Base-by-base conservation (phyloP, 257 asterid species). In the Nicotiana benthamiana region DNA sequence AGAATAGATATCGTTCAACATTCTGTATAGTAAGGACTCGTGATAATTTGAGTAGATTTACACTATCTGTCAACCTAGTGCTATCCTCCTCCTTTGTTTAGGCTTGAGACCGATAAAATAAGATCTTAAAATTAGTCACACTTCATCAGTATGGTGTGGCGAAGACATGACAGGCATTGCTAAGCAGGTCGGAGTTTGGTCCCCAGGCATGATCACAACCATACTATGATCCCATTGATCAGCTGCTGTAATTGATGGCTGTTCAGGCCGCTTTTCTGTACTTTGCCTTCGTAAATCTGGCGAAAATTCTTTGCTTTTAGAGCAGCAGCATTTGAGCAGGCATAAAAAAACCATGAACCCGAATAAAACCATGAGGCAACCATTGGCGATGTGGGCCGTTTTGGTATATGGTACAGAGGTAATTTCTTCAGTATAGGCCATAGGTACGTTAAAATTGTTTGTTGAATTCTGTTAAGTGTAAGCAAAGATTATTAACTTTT, bases 121-220 rank as follows among this genome's bases (percentile, higher is more conserved):
- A 72, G 59, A 72, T 46, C 15, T 46, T 22, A 72, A 6, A 54
- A 22, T 3, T 6, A 46, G 15, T 72, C 75, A 81, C n/a, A 59
- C 83, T 43, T 81, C 34, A 24, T 72, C 79, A 36, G 70, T 63
- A 30, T 12, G 80, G 0, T 24, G 60, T 24, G 84, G 80, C 0
- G 84, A 79, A 36, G 87, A 83, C 46, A 40, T 7, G 12, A 68
- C 52, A 10, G 83, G 85, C 63, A 30, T 72, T 32, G 87, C 85
- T 28, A 81, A 27, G 61, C 36, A 78, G 16, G 65, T 81, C 3
- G 87, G 83, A 24, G 76, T 81, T 51, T 36, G 79, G 32, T 84
- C 81, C 60, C 85, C 85, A 4, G 87, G 84, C 85, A 81, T 84
- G 65, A 81, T 81, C 32, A 81, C 85, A 34, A 62, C 75, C 36